Conservation (phyloP, 2,329 filamentous ascomycete species). For the Pseudogymnoascus sp. region DNA sequence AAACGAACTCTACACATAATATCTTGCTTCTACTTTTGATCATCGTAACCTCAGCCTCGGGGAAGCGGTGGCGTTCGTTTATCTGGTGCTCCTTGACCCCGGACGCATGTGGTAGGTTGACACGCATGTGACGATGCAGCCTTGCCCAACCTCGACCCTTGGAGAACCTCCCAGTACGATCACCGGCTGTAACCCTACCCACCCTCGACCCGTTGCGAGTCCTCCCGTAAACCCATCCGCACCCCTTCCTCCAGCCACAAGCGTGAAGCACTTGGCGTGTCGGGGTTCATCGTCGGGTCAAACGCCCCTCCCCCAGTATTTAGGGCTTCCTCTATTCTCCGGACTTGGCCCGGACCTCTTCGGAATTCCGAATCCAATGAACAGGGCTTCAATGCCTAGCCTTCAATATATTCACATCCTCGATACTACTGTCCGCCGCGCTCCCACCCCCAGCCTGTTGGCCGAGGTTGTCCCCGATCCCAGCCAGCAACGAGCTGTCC, state of each 20-base stretch:
- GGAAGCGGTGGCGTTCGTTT: neutral
- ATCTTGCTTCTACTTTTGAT: neutral
- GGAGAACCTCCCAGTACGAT: neutral
- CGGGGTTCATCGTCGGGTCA: neutral
- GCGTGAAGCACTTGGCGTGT: neutral
- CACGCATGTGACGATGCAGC: slow-evolving; percentile 5
- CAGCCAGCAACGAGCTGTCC: slow-evolving; percentile 27
- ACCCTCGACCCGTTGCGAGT: neutral
- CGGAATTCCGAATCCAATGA: neutral
- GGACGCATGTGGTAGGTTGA: slow-evolving; percentile 1
- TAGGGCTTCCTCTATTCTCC: neutral
- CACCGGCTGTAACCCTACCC: neutral
- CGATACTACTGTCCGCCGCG: slow-evolving; percentile 37
- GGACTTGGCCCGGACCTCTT: neutral
- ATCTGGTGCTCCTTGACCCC: neutral
- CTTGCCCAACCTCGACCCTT: neutral
- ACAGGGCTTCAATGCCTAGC: slow-evolving; percentile 24
- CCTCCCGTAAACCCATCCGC: neutral
- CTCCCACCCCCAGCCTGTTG: slow-evolving; percentile 13
- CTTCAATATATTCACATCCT: slow-evolving; percentile 37
- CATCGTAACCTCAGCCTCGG: neutral
- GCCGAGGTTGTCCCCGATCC: slow-evolving; percentile 11
- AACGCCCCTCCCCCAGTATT: neutral
- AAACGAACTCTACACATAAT: neutral
- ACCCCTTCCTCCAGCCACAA: neutral